Base-by-base conservation (phyloP, 192 early-diverging fungal species). In the Backusella australiensis region DNA sequence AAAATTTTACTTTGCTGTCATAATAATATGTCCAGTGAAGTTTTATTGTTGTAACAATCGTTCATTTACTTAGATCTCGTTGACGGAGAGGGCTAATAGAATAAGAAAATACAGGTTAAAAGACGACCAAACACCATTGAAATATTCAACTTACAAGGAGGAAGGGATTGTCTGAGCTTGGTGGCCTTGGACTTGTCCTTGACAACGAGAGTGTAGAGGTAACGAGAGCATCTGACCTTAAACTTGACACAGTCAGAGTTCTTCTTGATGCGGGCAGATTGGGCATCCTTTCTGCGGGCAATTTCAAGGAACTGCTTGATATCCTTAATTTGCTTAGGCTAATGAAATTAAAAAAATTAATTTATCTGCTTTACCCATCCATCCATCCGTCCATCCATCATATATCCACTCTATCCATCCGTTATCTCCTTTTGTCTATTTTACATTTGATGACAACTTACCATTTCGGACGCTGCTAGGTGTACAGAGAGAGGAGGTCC, bases 261-360 rank as follows among this genome's bases (percentile, higher is more conserved):
- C 92, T 97, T 97, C 95, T 98, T 98, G 89, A 99, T 94, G 85
- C 92, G 93, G 75, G 96, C 92, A 80, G 92, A 91, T 81, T 92
- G 89, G 85, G 96, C 98, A 83, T 97, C 97, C 93, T 97, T 98
- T 89, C 97, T 94, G 82, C 93, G 89, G 80, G 98, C 94, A 82
- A 95, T 94, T 81, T 94, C 90, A 78, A 99, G 92, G 91, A 99
- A 99, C 84, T 97, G 90, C 92, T 98, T 99, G 86, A 99, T 98
- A 86, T 99, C 98, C 79, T 87, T 87, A 81, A 99, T 91, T 88
- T 98, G 94, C 91, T 97, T 97, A 85, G 98, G 94, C 98, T 98
- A 75, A 26, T 63, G 9, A 63, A 29, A 63, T 29, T 14, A 63
- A 0, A 59, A 63, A 12, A 29, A 63, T 63, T 29, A 63, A 29